A percentile compares a stretch with the other conserved stretches of the same genome.
phyloP scores from a whole-genome alignment of 2,329 filamentous ascomycete genomes.

The Aspergillus candidus region DNA sequence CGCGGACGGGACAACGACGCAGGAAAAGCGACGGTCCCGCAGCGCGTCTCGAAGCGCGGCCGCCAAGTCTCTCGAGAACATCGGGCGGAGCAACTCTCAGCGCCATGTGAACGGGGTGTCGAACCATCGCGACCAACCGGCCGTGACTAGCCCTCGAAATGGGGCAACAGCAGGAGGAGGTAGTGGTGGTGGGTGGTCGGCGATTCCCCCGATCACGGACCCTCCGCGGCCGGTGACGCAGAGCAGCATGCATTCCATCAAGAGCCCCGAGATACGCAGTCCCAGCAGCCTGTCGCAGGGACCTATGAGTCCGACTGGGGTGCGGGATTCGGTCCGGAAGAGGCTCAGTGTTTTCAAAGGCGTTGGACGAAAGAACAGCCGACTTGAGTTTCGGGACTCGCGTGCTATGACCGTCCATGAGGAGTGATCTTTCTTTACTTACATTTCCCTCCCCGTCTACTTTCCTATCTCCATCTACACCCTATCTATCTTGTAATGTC shows the following conservation, averaged over 20 bases:
- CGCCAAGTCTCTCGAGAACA: conserved; percentile 23
- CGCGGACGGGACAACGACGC: conserved; percentile 17
- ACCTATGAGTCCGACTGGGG: conserved; percentile 31
- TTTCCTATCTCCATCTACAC: conserved; percentile 13
- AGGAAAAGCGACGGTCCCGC: conserved; percentile 21
- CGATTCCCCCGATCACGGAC: conserved; percentile 29
- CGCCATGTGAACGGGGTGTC: conserved; percentile 11
- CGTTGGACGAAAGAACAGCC: conserved; percentile 63
- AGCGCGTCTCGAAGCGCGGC: conserved; percentile 24
- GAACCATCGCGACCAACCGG: conserved; percentile 14
- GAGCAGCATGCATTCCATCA: conserved; percentile 17
- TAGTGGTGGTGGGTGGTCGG: conserved; percentile 27
- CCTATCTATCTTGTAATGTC: conserved; percentile 19
- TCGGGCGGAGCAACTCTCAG: conserved; percentile 25
- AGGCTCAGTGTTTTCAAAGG: conserved; percentile 68
- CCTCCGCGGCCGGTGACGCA: conserved; percentile 31
- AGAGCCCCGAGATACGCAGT: conserved; percentile 15
- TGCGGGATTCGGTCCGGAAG: conserved; percentile 64
- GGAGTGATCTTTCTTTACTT: conserved; percentile 28
- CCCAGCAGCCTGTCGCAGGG: conserved; percentile 31
- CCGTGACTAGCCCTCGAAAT: conserved; percentile 1
- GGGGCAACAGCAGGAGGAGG: too few species aligned
- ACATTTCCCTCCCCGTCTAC: conserved; percentile 10
- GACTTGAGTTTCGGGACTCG: conserved; percentile 40
- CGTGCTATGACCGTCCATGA: conserved; percentile 28